phyloP scores from a whole-genome alignment of 805 yeast species.

The Myxozyma nipponensis region DNA sequence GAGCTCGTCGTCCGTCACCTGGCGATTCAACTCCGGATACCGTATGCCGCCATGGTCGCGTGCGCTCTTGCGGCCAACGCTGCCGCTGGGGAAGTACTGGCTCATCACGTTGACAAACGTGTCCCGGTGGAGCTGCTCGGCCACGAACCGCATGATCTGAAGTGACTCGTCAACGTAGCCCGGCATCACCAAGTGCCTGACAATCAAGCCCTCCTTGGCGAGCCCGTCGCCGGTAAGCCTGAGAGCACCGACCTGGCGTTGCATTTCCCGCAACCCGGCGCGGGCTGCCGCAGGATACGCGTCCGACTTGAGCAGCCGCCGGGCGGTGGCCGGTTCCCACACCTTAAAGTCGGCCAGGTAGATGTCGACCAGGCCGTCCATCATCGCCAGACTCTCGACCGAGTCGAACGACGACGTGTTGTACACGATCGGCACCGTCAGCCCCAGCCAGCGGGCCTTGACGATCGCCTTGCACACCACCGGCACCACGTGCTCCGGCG shows the following conservation, averaged over 20 bases:
- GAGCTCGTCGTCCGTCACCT: conserved; percentile 21
- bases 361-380: conserved; percentile 28
- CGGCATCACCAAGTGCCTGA: conserved; percentile 29
- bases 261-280: conserved; percentile 24
- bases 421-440: conserved; percentile 27
- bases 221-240: conserved; percentile 28
- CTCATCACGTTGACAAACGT: conserved; percentile 27
- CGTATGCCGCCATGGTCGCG: conserved; percentile 22
- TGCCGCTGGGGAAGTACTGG: conserved; percentile 28
- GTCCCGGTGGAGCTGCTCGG: conserved; percentile 24
- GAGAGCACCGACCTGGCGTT: conserved; percentile 26
- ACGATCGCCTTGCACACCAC: conserved; percentile 26
- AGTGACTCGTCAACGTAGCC: conserved; percentile 17
- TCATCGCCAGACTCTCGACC: conserved; percentile 17
- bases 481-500: conserved; percentile 30
- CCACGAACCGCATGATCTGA: conserved; percentile 23
- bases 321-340: conserved; percentile 20
- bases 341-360: conserved; percentile 29
- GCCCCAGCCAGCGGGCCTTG: conserved; percentile 22
- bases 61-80: conserved; percentile 25
- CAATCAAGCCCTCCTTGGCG: conserved; percentile 25
- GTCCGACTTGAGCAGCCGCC: conserved; percentile 20
- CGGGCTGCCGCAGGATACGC: conserved; percentile 24
- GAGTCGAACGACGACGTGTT: conserved; percentile 29
- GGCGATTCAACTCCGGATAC: conserved; percentile 23